phyloP scores from a whole-genome alignment of 2,329 filamentous ascomycete genomes.

The Neofusicoccum parvum region DNA sequence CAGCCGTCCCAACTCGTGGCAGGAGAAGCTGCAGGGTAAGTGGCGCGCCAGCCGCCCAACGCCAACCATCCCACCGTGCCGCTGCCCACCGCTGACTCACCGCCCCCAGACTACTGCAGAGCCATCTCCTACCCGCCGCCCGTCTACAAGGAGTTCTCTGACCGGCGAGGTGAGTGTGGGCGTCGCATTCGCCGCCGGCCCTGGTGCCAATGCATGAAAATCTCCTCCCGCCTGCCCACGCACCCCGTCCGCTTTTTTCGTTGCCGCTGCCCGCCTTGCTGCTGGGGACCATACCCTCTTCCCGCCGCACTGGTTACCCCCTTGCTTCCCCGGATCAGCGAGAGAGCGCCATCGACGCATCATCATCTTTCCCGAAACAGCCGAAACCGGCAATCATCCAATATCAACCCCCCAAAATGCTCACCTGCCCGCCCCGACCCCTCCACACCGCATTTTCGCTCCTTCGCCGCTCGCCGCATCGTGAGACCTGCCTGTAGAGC shows the following conservation, averaged over 20 bases:
- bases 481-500: not conserved
- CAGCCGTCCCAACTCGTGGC: conserved; percentile 19
- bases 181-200: not conserved
- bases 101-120: conserved; percentile 35
- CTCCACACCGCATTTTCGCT: conserved; percentile 9
- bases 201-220: not conserved
- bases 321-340: conserved; percentile 22
- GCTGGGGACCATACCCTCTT: not conserved
- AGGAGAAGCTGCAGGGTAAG: conserved; percentile 34
- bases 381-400: conserved; percentile 18
- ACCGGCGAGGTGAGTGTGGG: conserved; percentile 36
- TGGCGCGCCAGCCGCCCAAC: not conserved
- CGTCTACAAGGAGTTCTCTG: conserved; percentile 38
- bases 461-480: not conserved
- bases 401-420: conserved; percentile 16
- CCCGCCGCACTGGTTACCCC: conserved; percentile 17
- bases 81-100: conserved; percentile 16
- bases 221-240: not conserved
- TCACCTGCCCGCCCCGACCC: not conserved
- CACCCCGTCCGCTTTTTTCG: not conserved
- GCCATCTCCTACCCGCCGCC: conserved; percentile 31
- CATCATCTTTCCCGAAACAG: conserved; percentile 16
- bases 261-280: conserved; percentile 11
- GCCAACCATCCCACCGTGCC: too few species aligned
- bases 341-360: conserved; percentile 15